Evolutionary conservation across 2,329 filamentous ascomycete genomes (phyloP), one percentile per base, ranked within the genome.

Genomic region (Fusarium sp.): DNA sequence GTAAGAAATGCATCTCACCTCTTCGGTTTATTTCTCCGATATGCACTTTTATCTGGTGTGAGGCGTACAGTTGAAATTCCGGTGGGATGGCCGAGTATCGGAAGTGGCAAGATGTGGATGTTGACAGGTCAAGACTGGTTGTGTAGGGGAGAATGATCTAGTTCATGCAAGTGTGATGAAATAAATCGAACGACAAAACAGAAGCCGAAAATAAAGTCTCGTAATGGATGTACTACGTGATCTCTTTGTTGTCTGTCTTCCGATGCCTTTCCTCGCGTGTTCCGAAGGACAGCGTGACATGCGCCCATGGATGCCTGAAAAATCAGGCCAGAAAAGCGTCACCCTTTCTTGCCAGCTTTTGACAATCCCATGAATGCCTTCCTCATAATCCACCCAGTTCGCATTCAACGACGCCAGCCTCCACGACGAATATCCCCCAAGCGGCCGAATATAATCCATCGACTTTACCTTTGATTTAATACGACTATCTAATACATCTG

Each of bases 321-420:
- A 29, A 2, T 40, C 40, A 81, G 79, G 79, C 79, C 68, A 3
- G 8, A 71, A 66, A 33, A 36, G 68, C 56, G 59, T 74, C 74
- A 73, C 77, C 74, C 75, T 72, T 79, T 78, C 63, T 73, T 78
- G 78, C 78, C 78, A 79, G 78, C 77, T 79, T 79, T 79, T 78
- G 69, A 70, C 56, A 58, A 58, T 62, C 61, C 71, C 35, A 67
- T 73, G 64, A 70, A 72, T 69, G 68, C 68, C 68, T 58, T 75
- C 66, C 70, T 67, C 70, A 71, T 67, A 74, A 71, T 65, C 63
- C 72, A 74, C 58, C 65, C 60, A 71, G 66, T 72, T 70, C 67
- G 65, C 70, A 67, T 70, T 63, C 66, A 70, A 76, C 77, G 70
- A 76, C 74, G 71, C 69, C 70, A 64, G 73, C 77, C 71, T 77